Evolutionary conservation across 208 protist genomes (phyloP).

Genomic region (Acanthamoeba sp.): DNA sequence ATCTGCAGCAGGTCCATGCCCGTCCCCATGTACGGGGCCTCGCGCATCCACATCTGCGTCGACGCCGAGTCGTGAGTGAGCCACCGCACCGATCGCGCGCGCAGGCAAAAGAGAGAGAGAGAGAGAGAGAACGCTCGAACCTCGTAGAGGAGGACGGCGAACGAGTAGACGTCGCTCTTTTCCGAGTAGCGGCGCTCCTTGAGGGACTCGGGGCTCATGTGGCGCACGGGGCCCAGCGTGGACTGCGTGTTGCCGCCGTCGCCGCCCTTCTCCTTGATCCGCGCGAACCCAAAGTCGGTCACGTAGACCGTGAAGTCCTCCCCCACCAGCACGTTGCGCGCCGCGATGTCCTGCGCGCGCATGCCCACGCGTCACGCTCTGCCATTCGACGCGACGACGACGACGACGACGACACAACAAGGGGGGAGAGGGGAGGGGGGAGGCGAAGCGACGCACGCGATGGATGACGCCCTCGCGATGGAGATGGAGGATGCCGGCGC

Average conservation of each 20-base stretch:
- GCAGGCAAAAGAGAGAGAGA: background rate
- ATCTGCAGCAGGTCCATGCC: slow-evolving; percentile 30
- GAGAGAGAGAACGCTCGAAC: background rate
- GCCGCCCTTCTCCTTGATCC: slow-evolving; percentile 19
- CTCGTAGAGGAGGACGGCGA: slow-evolving; percentile 1
- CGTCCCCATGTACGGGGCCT: background rate
- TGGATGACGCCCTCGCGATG: slow-evolving; percentile 18
- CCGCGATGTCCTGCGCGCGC: background rate
- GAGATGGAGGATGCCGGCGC: background rate
- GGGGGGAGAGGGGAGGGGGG: background rate
- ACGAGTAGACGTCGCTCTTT: slow-evolving; percentile 11
- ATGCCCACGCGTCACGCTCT: background rate
- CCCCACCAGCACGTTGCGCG: slow-evolving; percentile 15
- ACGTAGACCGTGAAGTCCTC: slow-evolving; percentile 26
- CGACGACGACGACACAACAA: background rate
- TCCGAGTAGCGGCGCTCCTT: slow-evolving; percentile 26
- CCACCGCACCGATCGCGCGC: background rate
- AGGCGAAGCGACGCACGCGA: background rate
- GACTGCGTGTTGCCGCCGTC: slow-evolving; percentile 20
- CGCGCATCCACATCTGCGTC: background rate
- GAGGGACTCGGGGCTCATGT: slow-evolving; percentile 17
- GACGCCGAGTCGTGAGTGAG: background rate
- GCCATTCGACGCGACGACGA: no score
- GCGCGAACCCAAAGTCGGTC: slow-evolving; percentile 9
- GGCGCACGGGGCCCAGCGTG: background rate